Percentiles rank a stretch among this genome's conserved stretches.
These are phyloP conservation scores for Takakia lepidozioides DNA, from an alignment of 225 moss, liverwort and hornwort genomes.

Conservation along the genomic window DNA sequence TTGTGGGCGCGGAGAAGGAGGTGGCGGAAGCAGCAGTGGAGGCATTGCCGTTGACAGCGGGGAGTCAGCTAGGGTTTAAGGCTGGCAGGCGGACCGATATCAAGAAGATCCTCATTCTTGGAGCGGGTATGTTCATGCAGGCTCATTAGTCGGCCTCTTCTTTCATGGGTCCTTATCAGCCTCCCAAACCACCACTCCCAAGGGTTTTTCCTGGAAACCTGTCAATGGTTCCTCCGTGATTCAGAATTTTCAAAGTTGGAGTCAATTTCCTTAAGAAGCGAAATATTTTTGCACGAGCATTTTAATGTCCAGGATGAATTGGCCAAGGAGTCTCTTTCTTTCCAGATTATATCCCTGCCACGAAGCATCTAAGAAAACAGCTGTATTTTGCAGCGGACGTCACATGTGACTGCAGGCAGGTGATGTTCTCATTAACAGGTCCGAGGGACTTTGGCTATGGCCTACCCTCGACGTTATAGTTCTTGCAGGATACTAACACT, in stretches of 20 bases:
- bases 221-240: neutral
- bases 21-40: slow-evolving; percentile 12
- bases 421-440: neutral
- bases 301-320: no score
- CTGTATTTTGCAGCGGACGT: no score
- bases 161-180: neutral
- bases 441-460: neutral
- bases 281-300: no score
- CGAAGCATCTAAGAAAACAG: no score
- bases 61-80: slow-evolving; percentile 53
- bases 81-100: slow-evolving; percentile 81
- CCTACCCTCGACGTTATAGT: neutral
- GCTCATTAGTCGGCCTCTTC: no score
- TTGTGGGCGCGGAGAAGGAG: slow-evolving; percentile 65
- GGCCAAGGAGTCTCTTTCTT: no score
- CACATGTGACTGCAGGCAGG: neutral
- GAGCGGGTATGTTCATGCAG: slow-evolving; percentile 44
- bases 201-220: neutral
- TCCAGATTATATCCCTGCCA: no score
- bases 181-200: no score
- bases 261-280: no score
- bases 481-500: neutral
- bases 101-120: slow-evolving; percentile 84
- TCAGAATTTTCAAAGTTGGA: neutral
- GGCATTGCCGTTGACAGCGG: slow-evolving; percentile 28